phyloP scores from a whole-genome alignment of 495 filamentous ascomycete species.

The Sphaerosporella brunnea region DNA sequence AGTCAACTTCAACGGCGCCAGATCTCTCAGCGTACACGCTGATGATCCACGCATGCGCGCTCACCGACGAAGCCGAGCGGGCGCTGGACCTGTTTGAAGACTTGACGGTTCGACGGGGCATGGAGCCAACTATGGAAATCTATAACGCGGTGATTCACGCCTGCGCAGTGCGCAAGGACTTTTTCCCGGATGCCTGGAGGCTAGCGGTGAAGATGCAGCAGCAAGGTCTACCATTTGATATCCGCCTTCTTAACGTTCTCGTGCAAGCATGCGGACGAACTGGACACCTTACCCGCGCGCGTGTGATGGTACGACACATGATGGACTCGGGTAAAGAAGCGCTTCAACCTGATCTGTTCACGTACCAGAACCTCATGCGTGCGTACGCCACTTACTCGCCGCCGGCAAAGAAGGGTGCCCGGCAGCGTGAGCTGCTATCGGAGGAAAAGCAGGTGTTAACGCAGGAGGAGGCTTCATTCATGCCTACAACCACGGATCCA shows the following conservation, averaged over 20 bases:
- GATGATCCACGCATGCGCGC: slow-evolving; percentile 25
- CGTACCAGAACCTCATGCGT: slow-evolving; percentile 21
- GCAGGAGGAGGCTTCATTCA: neutral
- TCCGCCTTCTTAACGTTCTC: slow-evolving; percentile 14
- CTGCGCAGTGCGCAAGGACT: slow-evolving; percentile 24
- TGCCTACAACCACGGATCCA: neutral
- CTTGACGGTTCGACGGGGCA: slow-evolving; percentile 18
- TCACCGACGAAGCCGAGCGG: slow-evolving; percentile 18
- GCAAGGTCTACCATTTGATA: slow-evolving; percentile 12
- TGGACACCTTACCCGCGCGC: slow-evolving; percentile 22
- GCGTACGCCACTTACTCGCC: slow-evolving; percentile 22
- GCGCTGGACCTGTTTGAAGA: slow-evolving; percentile 22
- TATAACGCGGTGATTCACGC: slow-evolving; percentile 25
- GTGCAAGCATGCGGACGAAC: slow-evolving; percentile 22
- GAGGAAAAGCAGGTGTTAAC: neutral
- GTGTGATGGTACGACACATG: slow-evolving; percentile 24
- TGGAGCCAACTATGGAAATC: slow-evolving; percentile 13
- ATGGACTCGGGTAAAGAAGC: slow-evolving; percentile 10
- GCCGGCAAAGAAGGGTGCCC: slow-evolving; percentile 1
- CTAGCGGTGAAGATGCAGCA: slow-evolving; percentile 22
- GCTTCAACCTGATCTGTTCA: slow-evolving; percentile 16
- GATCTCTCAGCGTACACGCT: slow-evolving; percentile 16
- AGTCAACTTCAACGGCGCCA: slow-evolving; percentile 21
- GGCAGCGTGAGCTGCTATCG: neutral
- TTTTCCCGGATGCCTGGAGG: slow-evolving; percentile 21